A percentile compares a stretch with the other conserved stretches of the same genome.
Conservation (phyloP, 805 yeast genomes). For the Lipomyces spencermartinsiae region DNA sequence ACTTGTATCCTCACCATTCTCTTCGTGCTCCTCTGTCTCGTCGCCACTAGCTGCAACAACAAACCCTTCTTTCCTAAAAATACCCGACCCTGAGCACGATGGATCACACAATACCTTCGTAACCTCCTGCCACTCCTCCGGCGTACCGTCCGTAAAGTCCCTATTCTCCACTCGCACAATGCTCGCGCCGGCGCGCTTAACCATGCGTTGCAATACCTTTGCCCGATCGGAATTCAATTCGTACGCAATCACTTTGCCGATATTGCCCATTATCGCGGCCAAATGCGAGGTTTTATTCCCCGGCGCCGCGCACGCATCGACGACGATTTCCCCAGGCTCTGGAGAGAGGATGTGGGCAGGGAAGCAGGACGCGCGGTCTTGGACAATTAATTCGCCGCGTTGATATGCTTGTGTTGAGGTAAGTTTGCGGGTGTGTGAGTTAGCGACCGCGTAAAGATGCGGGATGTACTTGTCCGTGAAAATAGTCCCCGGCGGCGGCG, state of each 20-base stretch:
- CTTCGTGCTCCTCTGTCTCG: conserved; percentile 52
- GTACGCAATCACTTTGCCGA: conserved; percentile 69
- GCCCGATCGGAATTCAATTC: conserved; percentile 83
- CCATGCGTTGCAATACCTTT: conserved; percentile 74
- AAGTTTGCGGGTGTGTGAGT: conserved; percentile 62
- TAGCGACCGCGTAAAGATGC: conserved; percentile 80
- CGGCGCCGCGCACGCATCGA: conserved; percentile 98
- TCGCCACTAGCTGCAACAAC: background rate
- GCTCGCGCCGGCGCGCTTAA: conserved; percentile 73
- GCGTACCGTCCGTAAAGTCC: conserved; percentile 62
- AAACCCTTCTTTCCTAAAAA: conserved; percentile 77
- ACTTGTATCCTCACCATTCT: conserved; percentile 38
- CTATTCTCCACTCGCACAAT: conserved; percentile 53
- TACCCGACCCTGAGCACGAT: conserved; percentile 97
- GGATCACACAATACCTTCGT: conserved; percentile 93
- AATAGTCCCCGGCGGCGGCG: conserved; percentile 58
- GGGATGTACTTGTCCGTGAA: conserved; percentile 78
- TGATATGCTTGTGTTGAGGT: conserved; percentile 72
- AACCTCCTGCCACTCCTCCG: conserved; percentile 58
- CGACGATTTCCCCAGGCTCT: conserved; percentile 62
- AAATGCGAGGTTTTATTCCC: conserved; percentile 96
- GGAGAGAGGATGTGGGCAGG: conserved; percentile 87
- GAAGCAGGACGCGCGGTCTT: conserved; percentile 95
- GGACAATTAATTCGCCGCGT: conserved; percentile 82
- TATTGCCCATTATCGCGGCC: conserved; percentile 64